Evolutionary conservation across 23 red algal species (phyloP).

Genomic region (Gracilaria gracilis): DNA sequence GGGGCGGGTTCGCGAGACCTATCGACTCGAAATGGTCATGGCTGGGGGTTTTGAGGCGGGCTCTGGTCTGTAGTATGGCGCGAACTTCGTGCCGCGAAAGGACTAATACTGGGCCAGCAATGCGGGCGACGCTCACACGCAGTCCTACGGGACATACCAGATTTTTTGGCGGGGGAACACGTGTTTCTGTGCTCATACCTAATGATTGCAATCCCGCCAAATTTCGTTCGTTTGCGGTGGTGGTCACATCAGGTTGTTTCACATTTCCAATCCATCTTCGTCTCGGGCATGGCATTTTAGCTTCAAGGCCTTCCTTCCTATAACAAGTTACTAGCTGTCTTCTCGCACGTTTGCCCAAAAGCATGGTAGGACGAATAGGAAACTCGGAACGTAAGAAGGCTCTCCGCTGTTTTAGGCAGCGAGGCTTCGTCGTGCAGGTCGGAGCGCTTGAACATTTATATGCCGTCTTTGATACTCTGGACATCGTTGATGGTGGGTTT

Average conservation of each 20-base stretch:
- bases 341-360: not conserved
- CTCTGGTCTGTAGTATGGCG: no score
- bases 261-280: not conserved
- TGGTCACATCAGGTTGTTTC: no score
- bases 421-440: slow-evolving; percentile 67
- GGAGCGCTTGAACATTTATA: slow-evolving; percentile 61
- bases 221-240: not conserved
- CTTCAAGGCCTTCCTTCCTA: no score
- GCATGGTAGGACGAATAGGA: slow-evolving; percentile 21
- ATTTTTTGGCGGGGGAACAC: not conserved
- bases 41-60: no score
- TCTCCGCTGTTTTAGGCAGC: slow-evolving; percentile 43
- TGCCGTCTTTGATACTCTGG: slow-evolving; percentile 20
- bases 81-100: no score
- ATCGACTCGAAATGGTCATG: no score
- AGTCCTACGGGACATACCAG: no score
- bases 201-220: not conserved
- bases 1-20: no score
- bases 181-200: not conserved
- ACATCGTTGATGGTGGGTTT: slow-evolving; percentile 21
- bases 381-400: slow-evolving; percentile 38
- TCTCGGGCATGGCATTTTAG: no score
- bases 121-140: no score
- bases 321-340: not conserved
- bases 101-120: no score